A percentile compares a stretch with the other conserved stretches of the same genome.
These are phyloP conservation scores for Citrus cavaleriei DNA, from an alignment of 345 rosid species.

Conservation along the genomic window DNA sequence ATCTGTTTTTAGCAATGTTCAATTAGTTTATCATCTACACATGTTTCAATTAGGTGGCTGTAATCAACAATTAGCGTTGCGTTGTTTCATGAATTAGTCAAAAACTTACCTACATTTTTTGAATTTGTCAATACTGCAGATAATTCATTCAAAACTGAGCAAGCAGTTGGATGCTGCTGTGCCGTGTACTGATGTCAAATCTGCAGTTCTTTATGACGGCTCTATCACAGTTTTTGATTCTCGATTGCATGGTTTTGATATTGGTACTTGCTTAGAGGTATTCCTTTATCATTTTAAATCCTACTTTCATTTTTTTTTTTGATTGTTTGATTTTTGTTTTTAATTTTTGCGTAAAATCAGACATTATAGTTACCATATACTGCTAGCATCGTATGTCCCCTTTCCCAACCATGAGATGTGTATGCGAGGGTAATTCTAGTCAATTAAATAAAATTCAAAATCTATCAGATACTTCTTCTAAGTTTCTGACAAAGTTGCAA, in stretches of 20 bases:
- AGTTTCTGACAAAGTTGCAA: not conserved
- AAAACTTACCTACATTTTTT: not conserved
- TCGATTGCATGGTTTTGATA: slow-evolving; percentile 62
- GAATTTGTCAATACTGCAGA: slow-evolving; percentile 39
- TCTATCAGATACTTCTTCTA: not conserved
- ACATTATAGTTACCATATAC: not conserved
- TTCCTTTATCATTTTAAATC: not conserved
- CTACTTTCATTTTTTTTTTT: not conserved
- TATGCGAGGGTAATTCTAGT: not conserved
- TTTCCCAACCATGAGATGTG: not conserved
- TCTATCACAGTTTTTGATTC: slow-evolving; percentile 74
- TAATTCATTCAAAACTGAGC: slow-evolving; percentile 73
- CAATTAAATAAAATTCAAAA: not conserved
- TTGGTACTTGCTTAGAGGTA: slow-evolving; percentile 96
- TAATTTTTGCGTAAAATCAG: not conserved
- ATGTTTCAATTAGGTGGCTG: not conserved
- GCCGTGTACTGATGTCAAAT: slow-evolving; percentile 38
- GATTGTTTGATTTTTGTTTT: not conserved
- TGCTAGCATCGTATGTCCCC: not conserved
- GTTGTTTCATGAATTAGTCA: not conserved
- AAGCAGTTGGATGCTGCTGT: slow-evolving; percentile 24
- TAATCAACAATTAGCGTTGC: not conserved
- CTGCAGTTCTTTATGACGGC: slow-evolving; percentile 80
- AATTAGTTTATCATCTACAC: not conserved
- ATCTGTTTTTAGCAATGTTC: not conserved